These are phyloP conservation scores for Andrographis paniculata DNA, from an alignment of 305 asterid species.

Conservation along the genomic window DNA sequence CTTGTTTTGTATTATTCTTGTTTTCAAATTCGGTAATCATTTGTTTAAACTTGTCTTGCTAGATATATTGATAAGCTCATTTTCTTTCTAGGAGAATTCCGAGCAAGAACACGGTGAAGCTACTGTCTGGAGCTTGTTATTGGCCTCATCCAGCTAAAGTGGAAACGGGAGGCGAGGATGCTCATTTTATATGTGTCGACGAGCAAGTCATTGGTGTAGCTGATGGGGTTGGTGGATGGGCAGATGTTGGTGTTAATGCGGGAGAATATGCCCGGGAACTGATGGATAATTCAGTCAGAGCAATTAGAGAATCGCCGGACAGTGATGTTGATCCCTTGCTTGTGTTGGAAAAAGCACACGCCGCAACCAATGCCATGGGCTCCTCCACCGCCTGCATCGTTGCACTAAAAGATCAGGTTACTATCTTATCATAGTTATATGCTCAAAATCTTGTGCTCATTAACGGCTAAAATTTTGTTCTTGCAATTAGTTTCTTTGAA, in stretches of 20 bases:
- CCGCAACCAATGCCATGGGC: slow-evolving; percentile 53
- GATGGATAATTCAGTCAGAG: slow-evolving; percentile 60
- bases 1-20: slow-evolving; percentile 4
- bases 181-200: slow-evolving; percentile 66
- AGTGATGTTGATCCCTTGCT: slow-evolving; percentile 45
- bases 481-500: neutral
- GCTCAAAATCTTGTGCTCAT: neutral
- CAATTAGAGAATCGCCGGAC: slow-evolving; percentile 35
- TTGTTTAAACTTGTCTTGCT: neutral
- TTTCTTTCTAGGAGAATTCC: slow-evolving; percentile 22
- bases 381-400: slow-evolving; percentile 88
- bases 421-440: slow-evolving; percentile 3
- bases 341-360: slow-evolving; percentile 70
- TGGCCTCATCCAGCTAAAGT: slow-evolving; percentile 82
- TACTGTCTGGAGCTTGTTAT: slow-evolving; percentile 66
- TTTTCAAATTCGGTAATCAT: neutral
- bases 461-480: neutral
- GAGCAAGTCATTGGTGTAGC: slow-evolving; percentile 81
- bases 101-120: slow-evolving; percentile 30
- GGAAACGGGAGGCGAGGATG: slow-evolving; percentile 91
- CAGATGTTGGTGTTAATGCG: slow-evolving; percentile 77
- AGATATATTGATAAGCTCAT: slow-evolving; percentile 11
- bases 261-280: slow-evolving; percentile 74
- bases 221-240: slow-evolving; percentile 98
- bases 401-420: slow-evolving; percentile 59